Evolutionary conservation across 2,329 filamentous ascomycete genomes (phyloP), one percentile per base, ranked within the genome.

Genomic region (Tympanopsis confertula): DNA sequence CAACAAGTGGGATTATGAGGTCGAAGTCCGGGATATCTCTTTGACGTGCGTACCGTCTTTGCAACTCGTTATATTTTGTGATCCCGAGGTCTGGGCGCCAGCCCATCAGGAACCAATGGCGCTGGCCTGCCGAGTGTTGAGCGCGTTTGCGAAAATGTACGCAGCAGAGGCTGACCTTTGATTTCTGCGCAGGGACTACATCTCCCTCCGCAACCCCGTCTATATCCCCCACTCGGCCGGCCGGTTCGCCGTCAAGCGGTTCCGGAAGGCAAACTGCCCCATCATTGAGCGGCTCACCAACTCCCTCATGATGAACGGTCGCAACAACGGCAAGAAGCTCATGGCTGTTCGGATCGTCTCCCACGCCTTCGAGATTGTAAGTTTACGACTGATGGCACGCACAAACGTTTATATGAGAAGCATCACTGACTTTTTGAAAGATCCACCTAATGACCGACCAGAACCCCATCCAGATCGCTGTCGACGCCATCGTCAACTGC

Each of bases 391-490:
- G 7, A 7, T 26, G 22, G n/a, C 7, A n/a, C n/a, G n/a, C n/a
- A n/a, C n/a, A 26, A 26, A 10, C 22, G 7, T 10, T n/a, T 7
- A n/a, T 33, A 7, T 7, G 7, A 18, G 7, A 7, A 12, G 10
- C 30, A 7, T 28, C n/a, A 13, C 10, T 63, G 17, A 13, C 36
- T 38, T 38, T 54, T 59, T 42, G 33, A 40, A 63, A 95, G 89
- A 87, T 98, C 71, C 88, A 96, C 85, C 88, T 98, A 73, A 96
- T 96, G 87, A 96, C 93, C 78, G 91, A 98, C 78, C 91, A 96
- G 78, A 98, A 98, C 84, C 91, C 91, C 63, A 93, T 98, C 77
- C 91, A 98, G 78, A 82, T 98, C 62, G 88, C 89, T 62, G 91
- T 98, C 60, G 91, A 98, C 62, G 91, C 91, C 67, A 95, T 98